A percentile compares a stretch with the other conserved stretches of the same genome.
phyloP scores from a whole-genome alignment of 1,139 yeast genomes.

The Hemisphaericaspora subhashii region DNA sequence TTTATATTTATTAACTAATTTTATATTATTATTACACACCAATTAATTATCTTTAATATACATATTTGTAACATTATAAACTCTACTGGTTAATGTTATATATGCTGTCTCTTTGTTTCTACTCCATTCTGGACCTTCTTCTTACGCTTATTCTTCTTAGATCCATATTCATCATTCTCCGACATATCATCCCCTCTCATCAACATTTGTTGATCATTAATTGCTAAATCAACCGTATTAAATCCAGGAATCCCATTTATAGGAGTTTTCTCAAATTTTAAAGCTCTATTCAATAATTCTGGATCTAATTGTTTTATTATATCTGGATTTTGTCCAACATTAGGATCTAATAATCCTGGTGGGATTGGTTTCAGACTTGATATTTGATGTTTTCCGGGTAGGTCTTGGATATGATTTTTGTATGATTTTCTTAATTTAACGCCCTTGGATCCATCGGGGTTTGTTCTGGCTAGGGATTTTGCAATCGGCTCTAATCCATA shows the following conservation, averaged over 20 bases:
- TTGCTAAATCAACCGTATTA: conserved; percentile 66
- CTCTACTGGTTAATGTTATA: too few relatives aligned
- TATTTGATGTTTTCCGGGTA: conserved; percentile 77
- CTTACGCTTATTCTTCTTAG: conserved; percentile 34
- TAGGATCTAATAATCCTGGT: conserved; percentile 52
- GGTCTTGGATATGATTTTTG: conserved; percentile 83
- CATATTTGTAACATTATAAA: background rate
- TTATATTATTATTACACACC: background rate
- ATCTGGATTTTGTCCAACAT: conserved; percentile 38
- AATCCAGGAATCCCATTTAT: conserved; percentile 79
- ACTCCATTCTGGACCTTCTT: conserved; percentile 31
- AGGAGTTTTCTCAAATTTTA: conserved; percentile 68
- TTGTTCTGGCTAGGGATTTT: conserved; percentile 80
- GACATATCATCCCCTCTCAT: conserved; percentile 46
- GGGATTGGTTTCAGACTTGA: conserved; percentile 58
- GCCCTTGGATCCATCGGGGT: conserved; percentile 86
- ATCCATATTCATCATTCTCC: conserved; percentile 38
- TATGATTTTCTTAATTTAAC: conserved; percentile 90
- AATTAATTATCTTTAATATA: background rate
- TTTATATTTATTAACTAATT: background rate
- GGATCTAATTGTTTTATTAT: conserved; percentile 52
- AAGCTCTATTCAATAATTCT: conserved; percentile 48
- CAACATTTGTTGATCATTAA: conserved; percentile 50
- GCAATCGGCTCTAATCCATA: conserved; percentile 73
- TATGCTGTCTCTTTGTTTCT: conserved; percentile 41